Evolutionary conservation across 2,329 filamentous ascomycete species (phyloP).

Genomic region (Aspergillus sojae): DNA sequence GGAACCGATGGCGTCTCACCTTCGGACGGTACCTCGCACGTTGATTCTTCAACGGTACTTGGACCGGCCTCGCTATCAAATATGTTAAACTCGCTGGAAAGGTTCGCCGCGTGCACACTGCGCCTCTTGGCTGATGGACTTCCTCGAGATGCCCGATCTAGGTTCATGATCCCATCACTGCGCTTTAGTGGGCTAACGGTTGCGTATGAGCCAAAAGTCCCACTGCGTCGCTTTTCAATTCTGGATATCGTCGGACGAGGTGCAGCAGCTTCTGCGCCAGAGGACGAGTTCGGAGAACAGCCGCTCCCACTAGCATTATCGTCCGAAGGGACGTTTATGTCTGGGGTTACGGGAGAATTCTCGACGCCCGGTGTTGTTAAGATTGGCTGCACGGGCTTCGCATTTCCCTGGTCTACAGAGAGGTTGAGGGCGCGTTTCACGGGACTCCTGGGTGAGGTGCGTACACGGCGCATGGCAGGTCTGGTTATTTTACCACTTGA

Average conservation of each 20-base stretch:
- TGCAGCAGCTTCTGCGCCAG: slow-evolving; percentile 29
- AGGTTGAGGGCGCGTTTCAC: slow-evolving; percentile 74
- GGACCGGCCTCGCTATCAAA: slow-evolving; percentile 61
- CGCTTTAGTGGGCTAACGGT: slow-evolving; percentile 85
- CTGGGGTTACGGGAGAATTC: slow-evolving; percentile 41
- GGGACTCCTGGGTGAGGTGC: slow-evolving; percentile 78
- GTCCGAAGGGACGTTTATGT: slow-evolving; percentile 27
- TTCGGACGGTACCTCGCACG: slow-evolving; percentile 30
- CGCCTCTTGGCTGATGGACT: slow-evolving; percentile 90
- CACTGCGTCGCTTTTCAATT: slow-evolving; percentile 54
- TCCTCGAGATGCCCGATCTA: slow-evolving; percentile 75
- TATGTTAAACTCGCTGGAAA: slow-evolving; percentile 69
- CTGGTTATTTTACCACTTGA: slow-evolving; percentile 65
- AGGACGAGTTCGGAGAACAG: slow-evolving; percentile 45
- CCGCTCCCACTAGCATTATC: slow-evolving; percentile 22
- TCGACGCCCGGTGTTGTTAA: slow-evolving; percentile 52
- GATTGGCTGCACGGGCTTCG: slow-evolving; percentile 54
- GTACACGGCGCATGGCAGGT: slow-evolving; percentile 50
- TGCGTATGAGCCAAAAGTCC: slow-evolving; percentile 52
- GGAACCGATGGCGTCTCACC: slow-evolving; percentile 31
- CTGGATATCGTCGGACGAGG: slow-evolving; percentile 46
- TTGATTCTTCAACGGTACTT: slow-evolving; percentile 30
- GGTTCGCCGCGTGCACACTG: slow-evolving; percentile 76
- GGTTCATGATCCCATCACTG: slow-evolving; percentile 84
- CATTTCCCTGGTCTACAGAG: slow-evolving; percentile 72